phyloP scores from a whole-genome alignment of 345 rosid genomes.

The Syzygium aromaticum region DNA sequence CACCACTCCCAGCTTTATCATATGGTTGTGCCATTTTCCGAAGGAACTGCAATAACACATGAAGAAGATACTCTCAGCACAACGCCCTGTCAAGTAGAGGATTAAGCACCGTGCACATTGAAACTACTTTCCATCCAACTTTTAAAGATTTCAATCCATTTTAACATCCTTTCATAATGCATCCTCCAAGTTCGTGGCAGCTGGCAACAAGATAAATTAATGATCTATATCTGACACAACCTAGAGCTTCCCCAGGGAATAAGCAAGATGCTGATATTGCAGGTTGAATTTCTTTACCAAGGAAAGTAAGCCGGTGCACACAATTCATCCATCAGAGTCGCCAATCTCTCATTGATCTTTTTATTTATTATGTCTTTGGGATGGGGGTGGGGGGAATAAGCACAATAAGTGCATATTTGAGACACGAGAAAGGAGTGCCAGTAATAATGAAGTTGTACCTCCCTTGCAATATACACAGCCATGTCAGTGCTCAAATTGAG shows the following conservation, averaged over 20 bases:
- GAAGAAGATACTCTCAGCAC: neutral
- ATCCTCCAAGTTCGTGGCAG: neutral
- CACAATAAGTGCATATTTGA: neutral
- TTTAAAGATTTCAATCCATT: neutral
- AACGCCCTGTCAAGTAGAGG: neutral
- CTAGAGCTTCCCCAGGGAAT: neutral
- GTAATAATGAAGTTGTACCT: slow-evolving; percentile 30
- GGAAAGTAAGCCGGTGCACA: neutral
- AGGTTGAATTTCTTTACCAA: neutral
- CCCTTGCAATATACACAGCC: slow-evolving; percentile 88
- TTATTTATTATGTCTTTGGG: neutral
- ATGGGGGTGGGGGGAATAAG: neutral
- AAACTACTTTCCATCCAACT: neutral
- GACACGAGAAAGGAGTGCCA: neutral
- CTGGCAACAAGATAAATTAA: neutral
- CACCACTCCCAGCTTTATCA: slow-evolving; percentile 54
- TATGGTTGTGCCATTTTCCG: slow-evolving; percentile 98
- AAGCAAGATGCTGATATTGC: neutral
- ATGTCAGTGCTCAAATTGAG: slow-evolving; percentile 96
- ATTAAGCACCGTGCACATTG: neutral
- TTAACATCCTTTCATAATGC: neutral
- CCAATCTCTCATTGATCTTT: neutral
- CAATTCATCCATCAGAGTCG: neutral
- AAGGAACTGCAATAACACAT: slow-evolving; percentile 44
- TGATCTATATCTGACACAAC: neutral